A percentile compares a stretch with the other conserved stretches of the same genome.
These are phyloP conservation scores for Isoetes engelmannii DNA, from an alignment of 83 land plant species.

Conservation along the genomic window DNA sequence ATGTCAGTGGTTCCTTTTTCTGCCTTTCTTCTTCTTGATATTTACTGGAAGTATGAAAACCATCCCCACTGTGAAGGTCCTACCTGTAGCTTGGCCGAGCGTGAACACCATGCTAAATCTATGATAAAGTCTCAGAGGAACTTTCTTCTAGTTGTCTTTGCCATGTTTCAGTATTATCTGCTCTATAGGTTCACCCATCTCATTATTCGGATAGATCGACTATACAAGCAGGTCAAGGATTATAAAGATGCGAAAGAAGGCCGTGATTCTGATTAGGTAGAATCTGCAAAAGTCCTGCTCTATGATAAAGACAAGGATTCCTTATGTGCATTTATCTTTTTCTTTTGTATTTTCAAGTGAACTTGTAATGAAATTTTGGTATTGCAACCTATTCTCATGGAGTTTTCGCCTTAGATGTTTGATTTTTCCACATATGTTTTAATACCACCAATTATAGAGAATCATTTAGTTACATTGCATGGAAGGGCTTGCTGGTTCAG, in stretches of 20 bases:
- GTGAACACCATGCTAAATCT: constrained; percentile 16
- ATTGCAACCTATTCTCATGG: no score
- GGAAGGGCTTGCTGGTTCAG: no score
- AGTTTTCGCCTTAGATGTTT: no score
- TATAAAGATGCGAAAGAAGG: neutral
- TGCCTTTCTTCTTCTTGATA: constrained; percentile 16
- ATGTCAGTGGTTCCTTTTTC: constrained; percentile 17
- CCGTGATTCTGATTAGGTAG: no score
- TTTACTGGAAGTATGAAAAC: constrained; percentile 24
- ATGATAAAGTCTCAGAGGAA: constrained; percentile 21
- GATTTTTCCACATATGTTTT: no score
- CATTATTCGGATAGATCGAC: constrained; percentile 12
- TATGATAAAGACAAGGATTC: no score
- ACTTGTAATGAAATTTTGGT: no score
- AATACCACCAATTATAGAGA: no score
- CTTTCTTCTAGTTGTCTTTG: constrained; percentile 5
- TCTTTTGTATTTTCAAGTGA: no score
- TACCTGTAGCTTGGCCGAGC: constrained; percentile 11
- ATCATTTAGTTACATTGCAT: no score
- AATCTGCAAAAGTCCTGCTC: no score
- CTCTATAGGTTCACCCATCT: constrained; percentile 21
- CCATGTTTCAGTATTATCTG: constrained; percentile 16
- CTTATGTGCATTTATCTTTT: no score
- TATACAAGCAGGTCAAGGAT: constrained; percentile 9
- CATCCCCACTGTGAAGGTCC: constrained; percentile 13